These are phyloP conservation scores for Phytopythium ostracodes DNA, from an alignment of 352 stramenopile genomes.

Conservation along the genomic window DNA sequence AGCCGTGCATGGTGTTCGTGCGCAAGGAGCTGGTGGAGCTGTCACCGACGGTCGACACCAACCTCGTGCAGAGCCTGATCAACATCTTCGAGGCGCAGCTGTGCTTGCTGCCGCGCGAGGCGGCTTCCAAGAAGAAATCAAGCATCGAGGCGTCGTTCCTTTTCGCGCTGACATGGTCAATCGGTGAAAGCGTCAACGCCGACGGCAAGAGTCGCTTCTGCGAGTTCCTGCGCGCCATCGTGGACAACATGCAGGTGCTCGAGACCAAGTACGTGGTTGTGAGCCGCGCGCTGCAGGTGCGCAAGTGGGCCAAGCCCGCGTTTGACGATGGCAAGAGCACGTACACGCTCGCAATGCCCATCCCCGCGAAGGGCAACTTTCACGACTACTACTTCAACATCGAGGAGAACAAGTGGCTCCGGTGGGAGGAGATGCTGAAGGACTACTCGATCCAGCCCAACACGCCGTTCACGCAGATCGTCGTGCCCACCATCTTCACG, in stretches of 20 bases:
- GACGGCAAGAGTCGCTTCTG: constrained; percentile 71
- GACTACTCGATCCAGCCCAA: constrained; percentile 83
- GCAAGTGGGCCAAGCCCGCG: constrained; percentile 68
- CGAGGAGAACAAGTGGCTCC: constrained; percentile 84
- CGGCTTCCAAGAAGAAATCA: constrained; percentile 63
- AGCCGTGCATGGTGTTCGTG: constrained; percentile 87
- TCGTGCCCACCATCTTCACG: constrained; percentile 93
- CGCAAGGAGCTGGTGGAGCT: constrained; percentile 86
- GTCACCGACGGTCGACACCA: constrained; percentile 87
- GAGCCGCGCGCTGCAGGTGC: constrained; percentile 74
- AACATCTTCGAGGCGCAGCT: constrained; percentile 82
- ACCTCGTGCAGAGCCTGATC: constrained; percentile 86
- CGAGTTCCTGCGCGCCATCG: constrained; percentile 75
- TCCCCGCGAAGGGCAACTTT: constrained; percentile 70
- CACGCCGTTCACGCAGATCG: constrained; percentile 89
- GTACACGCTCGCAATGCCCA: constrained; percentile 39
- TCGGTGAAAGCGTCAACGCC: constrained; percentile 77
- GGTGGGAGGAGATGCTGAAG: constrained; percentile 88
- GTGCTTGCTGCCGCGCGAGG: constrained; percentile 61
- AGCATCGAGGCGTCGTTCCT: constrained; percentile 83
- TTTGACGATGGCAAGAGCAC: constrained; percentile 65
- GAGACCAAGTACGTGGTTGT: constrained; percentile 75
- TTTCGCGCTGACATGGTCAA: constrained; percentile 90
- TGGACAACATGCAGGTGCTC: constrained; percentile 67
- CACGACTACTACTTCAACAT: constrained; percentile 89